Conservation (phyloP, 2,329 filamentous ascomycete species). For the Cladosporium sp. region DNA sequence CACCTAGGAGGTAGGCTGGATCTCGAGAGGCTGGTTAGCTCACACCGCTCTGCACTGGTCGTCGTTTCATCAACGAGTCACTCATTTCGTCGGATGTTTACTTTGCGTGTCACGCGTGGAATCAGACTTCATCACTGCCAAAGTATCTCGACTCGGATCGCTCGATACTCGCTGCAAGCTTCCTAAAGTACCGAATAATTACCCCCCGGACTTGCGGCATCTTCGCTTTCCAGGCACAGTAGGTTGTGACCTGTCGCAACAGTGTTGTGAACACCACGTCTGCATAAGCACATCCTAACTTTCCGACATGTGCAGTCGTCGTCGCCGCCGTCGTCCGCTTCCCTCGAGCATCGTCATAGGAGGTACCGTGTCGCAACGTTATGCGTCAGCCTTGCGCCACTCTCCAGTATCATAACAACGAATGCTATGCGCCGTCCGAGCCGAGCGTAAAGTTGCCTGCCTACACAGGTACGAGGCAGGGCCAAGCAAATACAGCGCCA, state of each 20-base stretch:
- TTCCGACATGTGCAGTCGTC: background rate
- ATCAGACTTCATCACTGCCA: background rate
- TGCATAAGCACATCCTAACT: background rate
- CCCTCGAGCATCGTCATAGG: no score
- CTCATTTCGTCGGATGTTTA: background rate
- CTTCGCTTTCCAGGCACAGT: background rate
- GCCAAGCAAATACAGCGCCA: constrained; percentile 3
- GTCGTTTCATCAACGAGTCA: no score
- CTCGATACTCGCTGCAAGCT: background rate
- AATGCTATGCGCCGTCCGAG: background rate
- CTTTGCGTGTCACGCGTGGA: background rate
- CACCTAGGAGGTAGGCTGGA: background rate
- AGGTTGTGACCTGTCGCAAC: background rate
- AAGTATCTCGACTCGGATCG: background rate
- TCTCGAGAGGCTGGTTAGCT: background rate
- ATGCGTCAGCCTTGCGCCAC: background rate
- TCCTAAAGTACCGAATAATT: background rate
- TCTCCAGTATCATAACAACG: background rate
- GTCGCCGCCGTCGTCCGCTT: background rate
- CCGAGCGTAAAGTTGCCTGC: background rate
- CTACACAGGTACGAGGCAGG: background rate
- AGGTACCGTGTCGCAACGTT: background rate
- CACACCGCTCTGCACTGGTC: background rate
- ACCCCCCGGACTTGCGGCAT: background rate
- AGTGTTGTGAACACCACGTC: background rate